phyloP scores from a whole-genome alignment of 202 grass and related monocot genomes.

The Dendrocalamus latiflorus region DNA sequence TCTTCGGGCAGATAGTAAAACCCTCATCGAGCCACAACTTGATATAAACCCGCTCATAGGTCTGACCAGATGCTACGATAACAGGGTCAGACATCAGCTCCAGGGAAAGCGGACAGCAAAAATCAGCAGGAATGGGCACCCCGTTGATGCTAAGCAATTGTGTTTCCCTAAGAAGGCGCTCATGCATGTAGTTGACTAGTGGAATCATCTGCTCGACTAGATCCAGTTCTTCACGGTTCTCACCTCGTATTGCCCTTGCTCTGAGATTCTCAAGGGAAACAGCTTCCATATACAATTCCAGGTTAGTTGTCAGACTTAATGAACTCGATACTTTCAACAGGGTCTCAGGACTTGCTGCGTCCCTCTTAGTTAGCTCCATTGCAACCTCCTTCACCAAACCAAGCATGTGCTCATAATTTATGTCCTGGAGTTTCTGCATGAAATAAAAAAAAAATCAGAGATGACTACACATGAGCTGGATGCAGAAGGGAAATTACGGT shows the following conservation, averaged over 20 bases:
- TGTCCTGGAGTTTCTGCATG: constrained; percentile 56
- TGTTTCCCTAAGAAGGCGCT: no score
- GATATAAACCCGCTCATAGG: constrained; percentile 91
- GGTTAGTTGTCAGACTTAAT: no score
- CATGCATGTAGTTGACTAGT: no score
- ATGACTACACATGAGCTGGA: not conserved
- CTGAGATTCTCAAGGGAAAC: no score
- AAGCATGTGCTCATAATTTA: no score
- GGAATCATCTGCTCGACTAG: no score
- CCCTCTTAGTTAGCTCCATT: constrained; percentile 34
- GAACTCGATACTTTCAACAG: constrained; percentile 57
- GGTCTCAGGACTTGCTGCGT: constrained; percentile 36
- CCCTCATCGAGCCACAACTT: constrained; percentile 89
- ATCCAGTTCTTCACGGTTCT: no score
- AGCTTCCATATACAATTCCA: no score
- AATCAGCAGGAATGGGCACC: no score
- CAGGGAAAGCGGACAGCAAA: constrained; percentile 86
- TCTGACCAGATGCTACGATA: constrained; percentile 93
- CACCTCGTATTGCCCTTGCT: no score
- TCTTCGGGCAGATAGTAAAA: constrained; percentile 94
- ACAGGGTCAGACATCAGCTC: constrained; percentile 97
- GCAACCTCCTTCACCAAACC: constrained; percentile 51
- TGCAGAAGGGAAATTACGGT: not conserved
- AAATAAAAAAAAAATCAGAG: constrained; percentile 20
- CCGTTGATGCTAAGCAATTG: no score